Percentiles rank a stretch among this genome's conserved stretches.
These are phyloP conservation scores for Syzygium oleosum DNA, from an alignment of 345 rosid species.

Conservation along the genomic window DNA sequence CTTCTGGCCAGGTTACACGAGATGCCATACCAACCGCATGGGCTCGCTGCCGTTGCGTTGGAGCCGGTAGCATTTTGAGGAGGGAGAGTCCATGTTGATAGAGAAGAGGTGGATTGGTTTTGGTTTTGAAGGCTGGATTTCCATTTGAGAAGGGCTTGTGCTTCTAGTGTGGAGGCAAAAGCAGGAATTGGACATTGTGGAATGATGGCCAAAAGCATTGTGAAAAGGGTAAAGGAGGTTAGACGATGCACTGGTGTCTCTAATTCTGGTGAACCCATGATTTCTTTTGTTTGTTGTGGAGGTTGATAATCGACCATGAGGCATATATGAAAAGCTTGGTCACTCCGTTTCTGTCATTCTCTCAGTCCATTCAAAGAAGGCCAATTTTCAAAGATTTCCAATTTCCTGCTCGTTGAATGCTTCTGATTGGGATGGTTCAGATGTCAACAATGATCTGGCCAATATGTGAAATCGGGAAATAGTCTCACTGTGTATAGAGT, in stretches of 20 bases:
- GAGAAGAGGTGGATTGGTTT: not conserved
- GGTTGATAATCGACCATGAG: not conserved
- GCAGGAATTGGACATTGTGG: not conserved
- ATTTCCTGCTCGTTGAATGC: not conserved
- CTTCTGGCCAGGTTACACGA: conserved; percentile 5
- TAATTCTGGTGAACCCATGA: not conserved
- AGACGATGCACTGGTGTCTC: not conserved
- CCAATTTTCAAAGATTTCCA: not conserved
- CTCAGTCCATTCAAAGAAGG: not conserved
- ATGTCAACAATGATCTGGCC: not conserved
- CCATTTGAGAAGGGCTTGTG: not conserved
- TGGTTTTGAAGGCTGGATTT: not conserved
- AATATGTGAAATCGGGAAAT: fast-evolving
- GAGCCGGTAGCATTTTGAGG: not conserved
- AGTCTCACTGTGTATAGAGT: not conserved
- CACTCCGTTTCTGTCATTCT: not conserved
- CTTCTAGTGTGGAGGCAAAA: not conserved
- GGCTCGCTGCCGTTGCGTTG: not conserved
- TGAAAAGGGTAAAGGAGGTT: not conserved
- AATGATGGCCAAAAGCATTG: not conserved
- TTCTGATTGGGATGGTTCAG: not conserved
- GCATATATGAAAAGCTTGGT: not conserved
- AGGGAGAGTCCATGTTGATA: not conserved
- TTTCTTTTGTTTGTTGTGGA: not conserved
- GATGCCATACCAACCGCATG: not conserved